Evolutionary conservation across 176 grass and related monocot genomes (phyloP).

Genomic region (Carex parvula): DNA sequence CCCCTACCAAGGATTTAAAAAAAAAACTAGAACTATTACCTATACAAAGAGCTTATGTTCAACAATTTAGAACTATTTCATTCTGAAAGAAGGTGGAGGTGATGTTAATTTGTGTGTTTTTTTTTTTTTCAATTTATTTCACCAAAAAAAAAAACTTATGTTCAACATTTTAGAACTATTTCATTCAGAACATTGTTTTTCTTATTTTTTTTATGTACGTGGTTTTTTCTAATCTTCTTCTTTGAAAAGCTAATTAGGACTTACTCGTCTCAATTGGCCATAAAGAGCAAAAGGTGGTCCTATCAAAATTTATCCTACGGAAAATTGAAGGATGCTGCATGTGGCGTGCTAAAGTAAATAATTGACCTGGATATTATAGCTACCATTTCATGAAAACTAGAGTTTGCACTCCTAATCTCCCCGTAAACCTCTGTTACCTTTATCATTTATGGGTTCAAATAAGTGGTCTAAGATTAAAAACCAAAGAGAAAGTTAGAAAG

Average conservation of each 20-base stretch:
- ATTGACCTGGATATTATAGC: background rate
- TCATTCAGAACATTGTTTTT: background rate
- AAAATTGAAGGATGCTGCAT: background rate
- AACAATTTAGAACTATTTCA: too few relatives aligned
- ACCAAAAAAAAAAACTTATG: too few relatives aligned
- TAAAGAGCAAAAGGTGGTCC: background rate
- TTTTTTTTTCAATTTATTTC: too few relatives aligned
- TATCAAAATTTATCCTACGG: background rate
- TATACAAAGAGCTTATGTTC: too few relatives aligned
- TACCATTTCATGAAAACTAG: background rate
- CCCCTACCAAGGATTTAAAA: too few relatives aligned
- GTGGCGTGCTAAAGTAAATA: background rate
- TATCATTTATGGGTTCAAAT: background rate
- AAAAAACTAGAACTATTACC: too few relatives aligned
- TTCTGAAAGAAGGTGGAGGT: too few relatives aligned
- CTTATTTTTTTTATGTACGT: background rate
- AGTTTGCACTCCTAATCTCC: background rate
- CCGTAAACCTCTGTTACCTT: background rate
- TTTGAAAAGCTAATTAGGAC: background rate
- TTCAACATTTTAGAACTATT: too few relatives aligned
- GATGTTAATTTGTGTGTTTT: too few relatives aligned
- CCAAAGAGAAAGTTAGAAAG: background rate
- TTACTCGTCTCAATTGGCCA: background rate
- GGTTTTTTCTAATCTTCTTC: background rate
- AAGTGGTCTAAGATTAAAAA: background rate